Base-by-base conservation (phyloP, 2,329 filamentous ascomycete species). In the Gaeumannomyces tritici region DNA sequence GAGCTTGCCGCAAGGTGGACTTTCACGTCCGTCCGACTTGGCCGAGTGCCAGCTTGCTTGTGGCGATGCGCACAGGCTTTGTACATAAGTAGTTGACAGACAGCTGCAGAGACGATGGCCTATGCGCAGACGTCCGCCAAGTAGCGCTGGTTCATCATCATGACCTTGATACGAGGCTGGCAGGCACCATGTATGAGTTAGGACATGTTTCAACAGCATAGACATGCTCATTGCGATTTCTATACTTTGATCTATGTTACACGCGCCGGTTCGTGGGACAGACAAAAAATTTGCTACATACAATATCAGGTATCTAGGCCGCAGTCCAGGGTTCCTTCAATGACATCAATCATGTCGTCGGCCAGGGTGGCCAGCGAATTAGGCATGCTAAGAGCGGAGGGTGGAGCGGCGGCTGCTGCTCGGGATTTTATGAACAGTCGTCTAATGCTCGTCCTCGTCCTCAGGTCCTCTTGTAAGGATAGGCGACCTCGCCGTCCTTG, bases 401-500 rank as follows among this genome's bases (percentile, higher is more conserved):
- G 42, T 47, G 42, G 8, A 21, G 42, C 11, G 13, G 33, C 33
- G 33, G 18, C 18, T 12, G 33, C 33, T 18, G 4, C 33, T 12
- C 31, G 31, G 2, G 33, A 3, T 18, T 35, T 15, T 35, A 35
- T 15, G 2, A 35, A 35, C 33, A 35, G 21, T 51, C 8, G 7
- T n/a, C 42, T 21, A n/a, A 21, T 33, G 11, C 33, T 35, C 33
- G 6, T 18, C 18, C 33, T 15, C 33, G 6, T n/a, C 13, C 33
- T 33, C 59, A 56, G 15, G 42, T 18, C n/a, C 31, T 31, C 73
- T 83, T 84, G 67, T 78, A 88, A 1, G 85, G 85, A 63, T 86
- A 88, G 64, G 77, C 80, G 26, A 93, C 78, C 62, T 87, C 82
- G 72, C 93, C 89, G 72, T 91, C 90, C 81, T 95, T 96, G 70